Percentiles rank a stretch among this genome's conserved stretches.
Conservation (phyloP, 2,329 filamentous ascomycete species). For the Sclerotinia sclerotiorum region DNA sequence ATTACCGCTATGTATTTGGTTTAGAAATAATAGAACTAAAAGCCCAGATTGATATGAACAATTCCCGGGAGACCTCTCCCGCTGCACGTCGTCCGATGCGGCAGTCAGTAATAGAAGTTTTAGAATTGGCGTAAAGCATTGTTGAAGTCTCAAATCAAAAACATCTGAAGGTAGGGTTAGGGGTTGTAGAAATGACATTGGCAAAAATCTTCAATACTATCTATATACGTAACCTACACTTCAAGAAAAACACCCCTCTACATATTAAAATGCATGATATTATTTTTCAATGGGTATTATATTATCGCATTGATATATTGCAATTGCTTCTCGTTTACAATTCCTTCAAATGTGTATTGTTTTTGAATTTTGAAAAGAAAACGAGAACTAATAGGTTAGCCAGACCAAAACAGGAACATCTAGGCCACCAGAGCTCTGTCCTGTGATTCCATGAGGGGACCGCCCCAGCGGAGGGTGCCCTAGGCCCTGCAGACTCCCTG, state of each 20-base stretch:
- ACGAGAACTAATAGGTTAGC: too few relatives aligned
- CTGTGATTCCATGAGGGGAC: neutral
- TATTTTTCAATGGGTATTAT: neutral
- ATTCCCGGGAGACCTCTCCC: conserved; percentile 17
- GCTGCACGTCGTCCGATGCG: conserved; percentile 15
- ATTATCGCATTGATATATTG: too few relatives aligned
- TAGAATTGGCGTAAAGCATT: conserved; percentile 12
- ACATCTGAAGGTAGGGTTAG: conserved; percentile 3
- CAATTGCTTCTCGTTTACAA: neutral
- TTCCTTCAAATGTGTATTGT: neutral
- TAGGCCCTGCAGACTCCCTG: neutral
- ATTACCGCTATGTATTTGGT: neutral
- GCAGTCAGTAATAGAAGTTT: neutral
- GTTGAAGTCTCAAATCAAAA: neutral
- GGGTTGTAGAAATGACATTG: neutral
- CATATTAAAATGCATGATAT: neutral
- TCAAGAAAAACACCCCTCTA: neutral
- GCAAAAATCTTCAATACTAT: too few relatives aligned
- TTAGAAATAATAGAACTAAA: neutral
- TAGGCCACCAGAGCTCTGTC: neutral
- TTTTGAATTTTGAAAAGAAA: neutral
- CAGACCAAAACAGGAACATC: too few relatives aligned
- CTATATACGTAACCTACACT: neutral
- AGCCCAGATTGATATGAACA: neutral
- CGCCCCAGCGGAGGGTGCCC: neutral